Conservation (phyloP, 441 rosid species). For the Isatis lusitanica region DNA sequence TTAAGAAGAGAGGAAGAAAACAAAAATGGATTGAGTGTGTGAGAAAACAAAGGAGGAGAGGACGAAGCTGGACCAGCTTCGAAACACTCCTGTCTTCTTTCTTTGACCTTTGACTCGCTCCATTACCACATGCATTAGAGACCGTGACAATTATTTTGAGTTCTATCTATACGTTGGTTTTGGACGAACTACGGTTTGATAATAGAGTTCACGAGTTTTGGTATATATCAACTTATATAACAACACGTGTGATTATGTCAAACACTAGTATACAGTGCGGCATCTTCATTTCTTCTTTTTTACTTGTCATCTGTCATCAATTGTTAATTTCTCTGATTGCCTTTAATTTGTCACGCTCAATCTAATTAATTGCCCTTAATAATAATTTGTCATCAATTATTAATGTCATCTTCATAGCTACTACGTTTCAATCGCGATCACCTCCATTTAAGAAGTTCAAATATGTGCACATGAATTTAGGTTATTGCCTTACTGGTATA, state of each 20-base stretch:
- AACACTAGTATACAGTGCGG: neutral
- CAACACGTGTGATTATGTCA: constrained; percentile 13
- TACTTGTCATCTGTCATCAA: neutral
- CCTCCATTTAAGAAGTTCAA: neutral
- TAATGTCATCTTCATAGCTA: neutral
- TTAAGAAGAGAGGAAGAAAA: neutral
- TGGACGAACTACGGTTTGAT: constrained; percentile 10
- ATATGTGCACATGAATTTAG: neutral
- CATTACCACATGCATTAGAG: constrained; percentile 27
- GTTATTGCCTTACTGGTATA: no score
- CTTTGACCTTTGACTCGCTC: constrained; percentile 33
- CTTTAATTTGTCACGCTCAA: neutral
- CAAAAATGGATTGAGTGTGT: neutral
- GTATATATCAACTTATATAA: neutral
- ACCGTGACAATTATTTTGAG: constrained; percentile 11
- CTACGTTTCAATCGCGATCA: neutral
- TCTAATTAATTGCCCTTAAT: constrained; percentile 1
- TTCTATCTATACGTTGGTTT: constrained; percentile 11
- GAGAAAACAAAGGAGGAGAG: constrained; percentile 12
- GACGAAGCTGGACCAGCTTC: constrained; percentile 34
- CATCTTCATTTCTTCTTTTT: constrained; percentile 14
- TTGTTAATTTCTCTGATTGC: neutral
- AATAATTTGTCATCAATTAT: neutral
- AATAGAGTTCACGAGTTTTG: constrained; percentile 3
- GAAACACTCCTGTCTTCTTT: constrained; percentile 27